Evolutionary conservation across 257 asterid species (phyloP), one percentile per base, ranked within the genome.

Genomic region (Solanum bulbocastanum): DNA sequence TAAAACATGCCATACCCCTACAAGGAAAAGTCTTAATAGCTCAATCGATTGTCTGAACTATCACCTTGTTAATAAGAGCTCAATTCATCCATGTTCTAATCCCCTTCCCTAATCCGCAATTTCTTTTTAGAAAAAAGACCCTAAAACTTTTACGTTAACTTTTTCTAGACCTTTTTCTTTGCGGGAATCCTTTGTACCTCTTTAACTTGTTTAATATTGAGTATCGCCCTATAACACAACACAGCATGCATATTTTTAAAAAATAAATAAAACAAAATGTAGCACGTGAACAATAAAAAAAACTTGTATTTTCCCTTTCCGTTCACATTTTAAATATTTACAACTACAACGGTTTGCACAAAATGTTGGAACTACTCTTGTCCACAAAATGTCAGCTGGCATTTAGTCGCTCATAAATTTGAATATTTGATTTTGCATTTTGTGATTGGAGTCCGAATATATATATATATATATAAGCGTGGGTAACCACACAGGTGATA

Each of bases 121-220:
- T 6, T 52, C 14, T 49, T 15, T 1, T 9, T 0, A 20, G 0
- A 1, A 56, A 20, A 20, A 18, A 20, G 2, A 18, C 5, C 11
- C 1, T 2, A 52, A 20, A 71, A 16, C 14, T 3, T 72, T 2
- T 33, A 33, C 3, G 1, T 8, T 1, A 69, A 32, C 36, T 69
- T 32, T 18, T 69, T 69, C 18, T 68, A 68, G 12, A 32, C 40
- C 78, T 71, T 62, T 23, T 14, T 32, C 22, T 30, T 69, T 6
- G 9, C 2, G 10, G 37, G 37, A 18, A 30, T 13, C 22, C 22
- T 27, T 66, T 69, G 16, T 18, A 32, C 13, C 5, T 18, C 4
- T 52, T 32, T 16, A 16, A 16, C 9, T 49, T 16, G 23, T 52
- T 40, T 52, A 52, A 16, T 6, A 52, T 52, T 16, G 23, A 52